A percentile compares a stretch with the other conserved stretches of the same genome.
phyloP scores from a whole-genome alignment of 1,284 basidiomycete species.

The Ganoderma sinense region DNA sequence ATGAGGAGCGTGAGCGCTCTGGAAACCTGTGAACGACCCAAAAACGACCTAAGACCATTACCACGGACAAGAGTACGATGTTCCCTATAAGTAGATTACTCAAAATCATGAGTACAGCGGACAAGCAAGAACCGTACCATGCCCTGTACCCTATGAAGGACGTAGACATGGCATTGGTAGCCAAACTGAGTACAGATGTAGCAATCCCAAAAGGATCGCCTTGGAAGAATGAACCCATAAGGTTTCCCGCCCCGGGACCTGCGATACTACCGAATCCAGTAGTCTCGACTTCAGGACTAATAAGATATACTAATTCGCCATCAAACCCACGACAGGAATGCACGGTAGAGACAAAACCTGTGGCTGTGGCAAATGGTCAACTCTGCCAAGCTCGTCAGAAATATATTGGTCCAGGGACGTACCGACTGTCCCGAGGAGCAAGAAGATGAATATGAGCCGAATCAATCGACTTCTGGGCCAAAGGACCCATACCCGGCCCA shows the following conservation, averaged over 20 bases:
- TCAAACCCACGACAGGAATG: background rate
- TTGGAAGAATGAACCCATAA: background rate
- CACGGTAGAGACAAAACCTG: background rate
- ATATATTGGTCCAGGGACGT: background rate
- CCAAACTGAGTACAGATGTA: background rate
- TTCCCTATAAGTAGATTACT: background rate
- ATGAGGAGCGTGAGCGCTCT: background rate
- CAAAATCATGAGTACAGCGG: background rate
- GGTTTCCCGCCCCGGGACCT: background rate
- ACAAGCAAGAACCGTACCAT: background rate
- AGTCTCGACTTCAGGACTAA: too few relatives aligned
- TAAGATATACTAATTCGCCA: background rate
- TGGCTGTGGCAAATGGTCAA: background rate
- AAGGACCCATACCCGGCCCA: background rate
- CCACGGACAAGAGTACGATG: background rate
- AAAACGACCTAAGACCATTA: background rate
- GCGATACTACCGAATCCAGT: background rate
- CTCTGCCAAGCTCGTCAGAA: background rate
- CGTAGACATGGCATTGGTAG: background rate
- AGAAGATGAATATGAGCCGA: background rate
- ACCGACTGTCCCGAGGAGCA: background rate
- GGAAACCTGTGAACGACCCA: background rate
- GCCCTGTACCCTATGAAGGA: background rate
- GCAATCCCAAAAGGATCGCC: background rate
- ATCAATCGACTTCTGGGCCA: background rate